Base-by-base conservation (phyloP, 345 rosid genomes). In the Sonneratia caseolaris region DNA sequence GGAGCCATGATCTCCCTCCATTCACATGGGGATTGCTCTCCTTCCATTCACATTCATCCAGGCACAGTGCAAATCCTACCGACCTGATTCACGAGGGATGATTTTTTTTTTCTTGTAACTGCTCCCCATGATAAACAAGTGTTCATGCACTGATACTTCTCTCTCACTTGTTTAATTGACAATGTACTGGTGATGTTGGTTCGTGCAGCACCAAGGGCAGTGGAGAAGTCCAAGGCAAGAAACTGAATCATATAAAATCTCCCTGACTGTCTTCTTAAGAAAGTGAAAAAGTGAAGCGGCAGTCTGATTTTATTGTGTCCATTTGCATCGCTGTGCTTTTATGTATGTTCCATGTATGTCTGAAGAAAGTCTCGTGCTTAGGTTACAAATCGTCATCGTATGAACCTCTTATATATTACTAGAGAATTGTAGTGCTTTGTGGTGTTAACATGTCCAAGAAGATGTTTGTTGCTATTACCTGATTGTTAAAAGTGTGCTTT, bases 161-260 rank as follows among this genome's bases (percentile, higher is more conserved):
- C 16, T 8, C 2, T 3, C 35, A 68, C 53, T 68, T 42, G 5
- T 37, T n/a, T 21, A 12, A 64, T 27, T 27, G 38, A 66, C 5
- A 14, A 68, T 67, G 49, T 66, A 18, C 36, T 22, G 70, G 32
- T 68, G 37, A 3, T 32, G 37, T 32, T 35, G 53, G 53, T 68
- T 0, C n/a, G 21, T 10, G 48, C 81, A 88, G 93, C 90, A 74
- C 93, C 93, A 18, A 76, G 86, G 43, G 86, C 84, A n/a, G 61
- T 79, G 81, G 93, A 83, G 82, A 88, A 86, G 80, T 80, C 91
- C 16, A 88, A 85, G 83, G 80, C 71, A 78, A 81, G 73, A 75
- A 82, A 68, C 45, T 77, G 72, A 79, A 7, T 69, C 35, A 18
- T 18, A 4, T 37, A 5, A 4, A 62, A 62, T 35, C 27, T 35